Base-by-base conservation (phyloP, 371 early-diverging fungal genomes). In the Entomophthora muscae region DNA sequence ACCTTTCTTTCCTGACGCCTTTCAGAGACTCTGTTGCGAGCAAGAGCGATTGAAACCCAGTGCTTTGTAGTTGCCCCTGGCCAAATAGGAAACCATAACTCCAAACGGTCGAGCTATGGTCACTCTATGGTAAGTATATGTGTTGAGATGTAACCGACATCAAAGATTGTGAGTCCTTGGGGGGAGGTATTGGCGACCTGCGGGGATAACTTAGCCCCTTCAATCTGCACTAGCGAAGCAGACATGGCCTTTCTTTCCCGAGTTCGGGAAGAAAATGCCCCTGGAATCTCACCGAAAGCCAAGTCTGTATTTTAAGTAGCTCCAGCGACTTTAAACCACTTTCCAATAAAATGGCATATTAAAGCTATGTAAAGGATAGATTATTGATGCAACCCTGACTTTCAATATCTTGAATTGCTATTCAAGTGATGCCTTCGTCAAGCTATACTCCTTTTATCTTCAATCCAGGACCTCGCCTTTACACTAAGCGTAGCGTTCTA, bases 31-130 rank as follows among this genome's bases (percentile, higher is more conserved):
- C 77, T 92, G 24, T 70, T 92, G 52, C 76, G 88, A 7, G 85
- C 90, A 5, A 76, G 93, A 54, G 93, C 93, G 0, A 89, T 92
- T 53, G 93, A 92, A 66, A 89, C 84, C 1, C 92, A 92, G 64
- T 71, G 75, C 1, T 86, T 78, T 64, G 86, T 86, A n/a, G 53
- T 76, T 32, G 68, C 68, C 67, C 69, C 89, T 21, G 89, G 86
- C 1, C 92, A 90, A 58, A 73, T 77, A 3, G 92, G 93, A 7
- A 76, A 79, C 64, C 91, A 91, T 64, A 85, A 83, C 66, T 71
- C 76, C 21, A 85, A 79, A 28, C 78, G 91, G 33, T 66, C 68
- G 22, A 87, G 86, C 65, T 91, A 79, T 66, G 93, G 93, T 1
- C 80, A 90, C 62, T 78, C 90, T 24, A 83, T 89, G 87, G 85